Evolutionary conservation across 2,329 filamentous ascomycete species (phyloP).

Genomic region (Curvularia sp.): DNA sequence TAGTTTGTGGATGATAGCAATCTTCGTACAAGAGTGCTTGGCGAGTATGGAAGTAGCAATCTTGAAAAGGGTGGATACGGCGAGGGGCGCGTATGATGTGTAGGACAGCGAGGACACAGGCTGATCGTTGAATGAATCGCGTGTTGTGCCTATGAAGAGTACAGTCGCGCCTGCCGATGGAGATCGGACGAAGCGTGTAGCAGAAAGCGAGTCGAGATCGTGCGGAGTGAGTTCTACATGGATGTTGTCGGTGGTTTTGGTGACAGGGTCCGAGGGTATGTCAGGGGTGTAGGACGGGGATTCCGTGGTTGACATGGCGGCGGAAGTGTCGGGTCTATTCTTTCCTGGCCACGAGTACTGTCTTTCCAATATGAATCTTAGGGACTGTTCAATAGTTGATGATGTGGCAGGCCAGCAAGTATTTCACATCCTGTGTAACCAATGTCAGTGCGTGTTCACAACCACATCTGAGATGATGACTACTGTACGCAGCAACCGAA

Average conservation of each 20-base stretch:
- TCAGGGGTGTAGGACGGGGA: conserved; percentile 33
- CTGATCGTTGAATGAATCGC: conserved; percentile 74
- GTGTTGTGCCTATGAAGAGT: conserved; percentile 68
- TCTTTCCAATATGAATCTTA: background rate
- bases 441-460: background rate
- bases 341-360: background rate
- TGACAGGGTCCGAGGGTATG: conserved; percentile 38
- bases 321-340: background rate
- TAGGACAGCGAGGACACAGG: conserved; percentile 79
- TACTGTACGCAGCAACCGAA: too few relatives aligned
- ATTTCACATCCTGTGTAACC: background rate
- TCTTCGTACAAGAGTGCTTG: conserved; percentile 71
- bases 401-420: background rate
- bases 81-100: conserved; percentile 73
- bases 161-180: conserved; percentile 44
- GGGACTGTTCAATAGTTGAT: background rate
- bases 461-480: too few relatives aligned
- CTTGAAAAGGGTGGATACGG: conserved; percentile 70
- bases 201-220: conserved; percentile 62
- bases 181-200: conserved; percentile 72
- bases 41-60: conserved; percentile 66
- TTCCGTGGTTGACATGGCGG: conserved; percentile 38
- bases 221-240: conserved; percentile 73
- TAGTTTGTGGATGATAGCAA: conserved; percentile 83
- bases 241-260: conserved; percentile 52